Evolutionary conservation across 768 basidiomycete species (phyloP), one percentile per base, ranked within the genome.

Genomic region (Tulasnella sp.): DNA sequence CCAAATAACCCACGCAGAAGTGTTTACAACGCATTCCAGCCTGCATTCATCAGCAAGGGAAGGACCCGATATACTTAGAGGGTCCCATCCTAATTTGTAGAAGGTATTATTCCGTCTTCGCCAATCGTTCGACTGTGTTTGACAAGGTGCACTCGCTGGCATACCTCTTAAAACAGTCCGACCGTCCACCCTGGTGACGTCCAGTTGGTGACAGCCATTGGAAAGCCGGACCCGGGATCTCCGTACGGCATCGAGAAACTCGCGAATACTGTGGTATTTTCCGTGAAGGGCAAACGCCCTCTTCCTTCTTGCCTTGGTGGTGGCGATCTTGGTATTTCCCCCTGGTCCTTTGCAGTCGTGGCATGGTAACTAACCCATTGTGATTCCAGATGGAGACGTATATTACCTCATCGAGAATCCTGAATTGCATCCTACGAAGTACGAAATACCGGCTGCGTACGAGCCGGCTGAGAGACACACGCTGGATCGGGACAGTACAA

Each of bases 131-230:
- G 24, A 28, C 72, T 41, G 3, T 42, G 7, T 76, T 50, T 50
- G 18, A 50, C 22, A 54, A 1, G 12, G 16, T 48, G 37, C 22
- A 9, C 12, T 69, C 28, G 44, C 24, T 77, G 24, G 46, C 20
- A 2, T 16, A 22, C 16, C 42, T 48, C 34, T 54, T 42, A 42
- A n/a, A n/a, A 94, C 79, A 94, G 91, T 84, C 94, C 94, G 7
- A 90, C 93, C 8, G 89, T 90, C 28, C 93, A 95, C 84, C 91
- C 92, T 7, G 94, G 94, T 20, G 94, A 94, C 83, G 91, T 93
- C 91, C 83, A 79, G 86, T 81, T 91, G 75, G 93, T 93, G 1
- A 87, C 87, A 80, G 93, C 93, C 7, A 92, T 94, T 73, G 94
- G 94, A 3, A 88, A 89, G 83, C 94, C 94, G n/a, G 11, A 46